Evolutionary conservation across 495 filamentous ascomycete species (phyloP).

Genomic region (Xylaria cubensis): DNA sequence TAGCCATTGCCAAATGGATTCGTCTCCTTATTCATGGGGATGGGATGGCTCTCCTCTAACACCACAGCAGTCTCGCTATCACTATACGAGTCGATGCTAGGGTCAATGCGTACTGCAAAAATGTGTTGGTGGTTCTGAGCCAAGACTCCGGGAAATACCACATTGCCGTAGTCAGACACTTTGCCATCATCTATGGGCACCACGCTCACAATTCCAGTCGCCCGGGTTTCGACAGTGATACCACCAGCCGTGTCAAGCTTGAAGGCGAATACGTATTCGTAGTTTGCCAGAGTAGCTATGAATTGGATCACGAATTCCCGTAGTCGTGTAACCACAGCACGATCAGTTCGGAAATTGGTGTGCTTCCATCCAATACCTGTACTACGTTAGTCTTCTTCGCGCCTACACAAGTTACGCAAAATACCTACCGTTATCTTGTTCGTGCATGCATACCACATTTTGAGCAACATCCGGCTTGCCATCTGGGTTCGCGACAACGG

Average conservation of each 20-base stretch:
- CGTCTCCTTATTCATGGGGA: conserved; percentile 60
- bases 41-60: conserved; percentile 65
- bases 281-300: conserved; percentile 81
- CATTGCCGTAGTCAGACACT: conserved; percentile 75
- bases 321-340: conserved; percentile 68
- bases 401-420: not conserved
- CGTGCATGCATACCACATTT: conserved; percentile 82
- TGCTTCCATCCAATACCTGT: conserved; percentile 82
- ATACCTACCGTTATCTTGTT: conserved; percentile 54
- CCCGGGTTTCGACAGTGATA: conserved; percentile 78
- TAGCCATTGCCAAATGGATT: conserved; percentile 87
- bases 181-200: conserved; percentile 76
- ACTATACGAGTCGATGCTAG: conserved; percentile 75
- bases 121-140: conserved; percentile 83
- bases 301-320: conserved; percentile 79
- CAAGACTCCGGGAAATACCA: conserved; percentile 86
- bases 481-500: conserved; percentile 58
- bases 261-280: conserved; percentile 85
- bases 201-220: conserved; percentile 86
- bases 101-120: conserved; percentile 87
- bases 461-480: conserved; percentile 67
- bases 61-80: conserved; percentile 79
- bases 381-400: conserved; percentile 48
- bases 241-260: conserved; percentile 87
- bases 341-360: conserved; percentile 77